Evolutionary conservation across 2,329 filamentous ascomycete genomes (phyloP), one percentile per base, ranked within the genome.

Genomic region (Pseudocercospora musae): DNA sequence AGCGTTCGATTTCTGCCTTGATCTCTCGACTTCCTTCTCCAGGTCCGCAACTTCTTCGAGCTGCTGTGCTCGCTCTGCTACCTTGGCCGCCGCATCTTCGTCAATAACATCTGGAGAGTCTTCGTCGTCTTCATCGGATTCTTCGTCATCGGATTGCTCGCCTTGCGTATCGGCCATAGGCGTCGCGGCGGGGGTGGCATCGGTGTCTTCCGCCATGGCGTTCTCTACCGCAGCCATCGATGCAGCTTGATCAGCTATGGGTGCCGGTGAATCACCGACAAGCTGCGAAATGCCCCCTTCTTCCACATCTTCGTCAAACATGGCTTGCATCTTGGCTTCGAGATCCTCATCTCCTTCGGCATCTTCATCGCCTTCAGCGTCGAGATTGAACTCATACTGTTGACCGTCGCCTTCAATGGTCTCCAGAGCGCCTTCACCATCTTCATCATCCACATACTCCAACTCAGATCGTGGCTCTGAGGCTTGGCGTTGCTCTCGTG

Each of bases 1-100:
- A 57, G 78, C 75, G 50, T 72, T 73, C 27, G 78, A 74, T 56
- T 73, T 72, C 57, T 64, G 62, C 54, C 66, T 65, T 20, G 78
- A 77, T 25, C 75, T 73, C 44, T 76, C 76, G 44, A 86, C 78
- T 62, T 82, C 78, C 52, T 78, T 77, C 71, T 85, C 79, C 66
- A 86, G 68, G 69, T 85, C 84, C 4, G 78, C 78, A 57, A 87
- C 83, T 72, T 86, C 82, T 60, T 83, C 81, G 54, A 77, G 76
- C 27, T 81, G 73, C 64, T 81, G 78, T 48, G 80, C 78, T 23
- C 78, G 73, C 66, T 82, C 77, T 25, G 80, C 78, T 27, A 81
- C 76, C 44, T 76, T 76, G 18, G 80, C 82, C 2, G 77, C 77
- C 2, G 80, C 81, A 57, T 84, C 83, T 37, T 84, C 82, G 60